These are phyloP conservation scores for Globomyces pollinis-pini DNA, from an alignment of 192 early-diverging fungal species.

Conservation along the genomic window DNA sequence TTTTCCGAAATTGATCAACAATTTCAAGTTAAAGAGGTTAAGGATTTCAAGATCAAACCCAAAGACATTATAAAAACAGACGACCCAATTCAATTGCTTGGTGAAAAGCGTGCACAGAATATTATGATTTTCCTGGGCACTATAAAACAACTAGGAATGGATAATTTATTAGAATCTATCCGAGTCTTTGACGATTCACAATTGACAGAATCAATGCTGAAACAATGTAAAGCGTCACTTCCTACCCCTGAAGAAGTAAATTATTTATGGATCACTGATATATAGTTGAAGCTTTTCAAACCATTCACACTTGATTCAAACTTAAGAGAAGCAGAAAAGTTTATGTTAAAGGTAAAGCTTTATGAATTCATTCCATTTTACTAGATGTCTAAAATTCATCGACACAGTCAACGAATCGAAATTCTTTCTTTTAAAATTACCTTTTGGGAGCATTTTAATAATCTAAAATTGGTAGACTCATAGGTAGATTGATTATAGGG, in stretches of 20 bases:
- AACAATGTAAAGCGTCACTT: not conserved
- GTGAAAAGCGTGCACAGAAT: constrained; percentile 1
- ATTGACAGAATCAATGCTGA: not conserved
- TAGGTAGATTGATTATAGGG: no score
- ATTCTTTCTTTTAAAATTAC: not conserved
- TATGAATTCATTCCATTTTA: no score
- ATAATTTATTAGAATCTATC: not conserved
- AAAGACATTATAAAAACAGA: not conserved
- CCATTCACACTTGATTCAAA: not conserved
- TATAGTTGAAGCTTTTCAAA: not conserved
- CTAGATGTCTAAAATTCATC: not conserved
- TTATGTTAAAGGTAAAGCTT: not conserved
- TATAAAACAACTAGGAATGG: not conserved
- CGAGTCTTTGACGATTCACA: not conserved
- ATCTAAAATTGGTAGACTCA: not conserved
- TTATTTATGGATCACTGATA: no score
- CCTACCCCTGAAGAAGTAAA: not conserved
- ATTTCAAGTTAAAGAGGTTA: not conserved
- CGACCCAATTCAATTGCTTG: no score
- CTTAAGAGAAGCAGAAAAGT: not conserved
- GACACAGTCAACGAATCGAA: not conserved
- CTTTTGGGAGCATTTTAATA: not conserved
- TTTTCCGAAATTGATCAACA: not conserved
- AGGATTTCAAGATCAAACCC: not conserved
- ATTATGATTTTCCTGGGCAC: not conserved